Base-by-base conservation (phyloP, 805 yeast genomes). In the Zygosaccharomyces kombuchaensis region DNA sequence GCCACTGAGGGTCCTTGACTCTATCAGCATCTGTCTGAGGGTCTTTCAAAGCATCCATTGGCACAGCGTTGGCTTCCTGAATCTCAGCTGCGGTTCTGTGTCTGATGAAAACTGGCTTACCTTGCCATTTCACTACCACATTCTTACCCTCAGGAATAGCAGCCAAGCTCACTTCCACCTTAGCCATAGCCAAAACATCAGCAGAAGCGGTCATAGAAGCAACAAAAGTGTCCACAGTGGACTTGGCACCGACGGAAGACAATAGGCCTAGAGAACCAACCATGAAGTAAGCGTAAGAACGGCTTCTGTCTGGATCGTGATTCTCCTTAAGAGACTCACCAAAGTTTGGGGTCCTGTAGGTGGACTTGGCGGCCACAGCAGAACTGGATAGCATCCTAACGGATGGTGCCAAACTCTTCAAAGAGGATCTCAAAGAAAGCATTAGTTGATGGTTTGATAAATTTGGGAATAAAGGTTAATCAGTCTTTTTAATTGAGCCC, bases 31-130 rank as follows among this genome's bases (percentile, higher is more conserved):
- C 99, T 41, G 76, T 71, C 77, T 93, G 87, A 58, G 99, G 99
- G 70, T 93, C 99, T 74, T 97, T 87, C 69, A 93, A 81, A 34
- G 78, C 37, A 25, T 81, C 61, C 52, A 93, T 69, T 60, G 91
- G 91, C 54, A 89, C 87, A 13, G 68, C 63, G 72, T 89, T 87
- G 56, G 99, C 99, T 77, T 93, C 99, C 42, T 80, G 87, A 59
- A 93, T 90, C 77, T 93, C 99, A 51, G 76, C 80, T 37, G 79
- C 72, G 37, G 99, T 90, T 81, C 99, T 86, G 81, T 93, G 99
- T 80, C 99, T 91, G 71, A 93, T 89, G 75, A 93, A 93, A 57
- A 93, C 96, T 56, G 99, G 99, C 78, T 93, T 93, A 75, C 99
- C 99, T 75, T 95, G 96, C 99, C 99, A 93, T 75, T 93, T 93